phyloP scores from a whole-genome alignment of 108 stramenopile species.

The Cyclotella choctawhatcheeana region DNA sequence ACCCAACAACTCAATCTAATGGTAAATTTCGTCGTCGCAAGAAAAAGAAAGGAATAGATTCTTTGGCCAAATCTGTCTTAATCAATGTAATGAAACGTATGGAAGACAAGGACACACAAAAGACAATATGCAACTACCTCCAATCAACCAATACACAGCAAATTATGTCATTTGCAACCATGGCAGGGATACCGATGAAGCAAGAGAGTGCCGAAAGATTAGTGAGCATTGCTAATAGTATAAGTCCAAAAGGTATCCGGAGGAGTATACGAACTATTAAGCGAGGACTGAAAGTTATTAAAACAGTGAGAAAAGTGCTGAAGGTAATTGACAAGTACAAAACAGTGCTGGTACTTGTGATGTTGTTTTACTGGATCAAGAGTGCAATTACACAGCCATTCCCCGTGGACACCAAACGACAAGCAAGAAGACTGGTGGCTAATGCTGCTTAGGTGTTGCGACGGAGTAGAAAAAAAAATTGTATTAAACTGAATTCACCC shows the following conservation, averaged over 20 bases:
- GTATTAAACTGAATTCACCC: no score
- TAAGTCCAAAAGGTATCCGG: conserved; percentile 65
- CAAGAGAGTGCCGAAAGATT: conserved; percentile 53
- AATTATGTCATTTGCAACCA: conserved; percentile 55
- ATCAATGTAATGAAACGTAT: conserved; percentile 63
- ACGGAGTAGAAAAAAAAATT: background rate
- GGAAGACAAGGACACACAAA: conserved; percentile 72
- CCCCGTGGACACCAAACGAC: conserved; percentile 30
- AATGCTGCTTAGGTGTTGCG: conserved; percentile 16
- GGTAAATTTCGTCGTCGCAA: conserved; percentile 32
- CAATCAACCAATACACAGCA: conserved; percentile 62
- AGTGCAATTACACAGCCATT: conserved; percentile 68
- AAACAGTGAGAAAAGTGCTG: conserved; percentile 57
- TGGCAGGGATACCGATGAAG: conserved; percentile 74
- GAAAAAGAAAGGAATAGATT: conserved; percentile 41
- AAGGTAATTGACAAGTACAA: conserved; percentile 73
- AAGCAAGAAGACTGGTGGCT: conserved; percentile 25
- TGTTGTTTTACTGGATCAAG: conserved; percentile 66
- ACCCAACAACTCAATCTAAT: background rate
- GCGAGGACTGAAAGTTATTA: conserved; percentile 50
- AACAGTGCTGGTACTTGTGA: conserved; percentile 53
- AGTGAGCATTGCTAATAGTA: conserved; percentile 54
- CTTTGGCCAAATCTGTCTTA: conserved; percentile 70
- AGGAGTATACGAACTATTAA: conserved; percentile 57
- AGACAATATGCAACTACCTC: conserved; percentile 65